Conservation (phyloP, 2,329 filamentous ascomycete species). For the Pseudocercospora macadamiae region DNA sequence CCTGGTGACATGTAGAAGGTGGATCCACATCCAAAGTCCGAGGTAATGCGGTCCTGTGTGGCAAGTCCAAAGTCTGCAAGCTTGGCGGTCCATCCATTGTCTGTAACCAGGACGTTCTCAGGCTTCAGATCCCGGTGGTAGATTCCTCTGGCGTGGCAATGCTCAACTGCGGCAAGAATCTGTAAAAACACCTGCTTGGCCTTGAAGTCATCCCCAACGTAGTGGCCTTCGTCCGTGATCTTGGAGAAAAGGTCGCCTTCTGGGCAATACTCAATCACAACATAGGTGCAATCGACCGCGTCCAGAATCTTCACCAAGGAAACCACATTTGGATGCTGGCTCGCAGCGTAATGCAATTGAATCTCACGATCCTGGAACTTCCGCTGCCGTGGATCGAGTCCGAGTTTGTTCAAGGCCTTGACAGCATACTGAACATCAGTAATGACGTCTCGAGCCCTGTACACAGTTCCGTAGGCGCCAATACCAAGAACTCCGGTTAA, state of each 20-base stretch:
- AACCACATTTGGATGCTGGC: conserved; percentile 88
- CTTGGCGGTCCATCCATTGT: conserved; percentile 87
- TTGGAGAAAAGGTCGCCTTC: conserved; percentile 97
- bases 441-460: conserved; percentile 81
- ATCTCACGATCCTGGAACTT: conserved; percentile 94
- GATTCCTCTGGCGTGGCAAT: conserved; percentile 90
- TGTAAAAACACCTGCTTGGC: conserved; percentile 89
- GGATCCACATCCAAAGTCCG: conserved; percentile 96
- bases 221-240: conserved; percentile 93
- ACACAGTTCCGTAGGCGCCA: conserved; percentile 95
- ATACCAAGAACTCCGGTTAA: conserved; percentile 85
- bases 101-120: conserved; percentile 93
- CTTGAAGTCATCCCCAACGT: conserved; percentile 87
- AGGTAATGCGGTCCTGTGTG: conserved; percentile 78
- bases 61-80: conserved; percentile 97
- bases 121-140: conserved; percentile 98
- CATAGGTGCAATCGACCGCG: conserved; percentile 87
- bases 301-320: conserved; percentile 93
- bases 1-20: conserved; percentile 99
- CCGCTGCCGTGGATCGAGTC: conserved; percentile 82
- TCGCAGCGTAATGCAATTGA: conserved; percentile 84
- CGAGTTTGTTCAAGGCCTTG: conserved; percentile 93
- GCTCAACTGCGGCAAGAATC: conserved; percentile 92
- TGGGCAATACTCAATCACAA: conserved; percentile 94
- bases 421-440: conserved; percentile 86